Evolutionary conservation across 805 yeast genomes (phyloP), one percentile per base, ranked within the genome.

Genomic region (Cyberlindnera galapagoensis): DNA sequence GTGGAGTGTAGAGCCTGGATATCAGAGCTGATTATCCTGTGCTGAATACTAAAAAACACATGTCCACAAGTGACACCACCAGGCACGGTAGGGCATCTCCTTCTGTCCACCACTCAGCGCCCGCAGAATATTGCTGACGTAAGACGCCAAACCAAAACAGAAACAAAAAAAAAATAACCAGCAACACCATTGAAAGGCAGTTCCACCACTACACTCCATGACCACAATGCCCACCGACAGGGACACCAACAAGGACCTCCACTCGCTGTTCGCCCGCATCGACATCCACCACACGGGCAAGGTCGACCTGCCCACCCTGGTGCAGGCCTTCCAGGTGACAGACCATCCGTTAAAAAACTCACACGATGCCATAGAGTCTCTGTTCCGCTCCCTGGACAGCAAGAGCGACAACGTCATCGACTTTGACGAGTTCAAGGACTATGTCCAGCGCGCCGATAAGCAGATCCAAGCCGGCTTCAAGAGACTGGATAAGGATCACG

Each of bases 401-500:
- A 69, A 76, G 38, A 56, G 69, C 10, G 86, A 79, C 42, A 59
- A 66, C 18, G 56, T 63, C 8, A 68, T 81, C 16, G 83, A 77
- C 47, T 77, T 71, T 42, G 67, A 66, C 13, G 85, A 80, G 48
- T 85, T 85, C 54, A 69, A 76, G 44, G 58, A 60, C 18, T 86
- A 83, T 56, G 67, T 82, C 18, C 52, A 62, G 8, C 64, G 65
- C 11, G 85, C 94, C 1, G 95, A 86, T 49, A 59, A 62, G 11
- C 90, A 82, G 50, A 80, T 85, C 35, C 65, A 67, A 21, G 60
- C 58, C 26, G 92, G 94, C 0, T 85, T 86, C 54, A 60, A 64
- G 31, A 71, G 62, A 35, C 68, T 85, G 23, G 95, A 85, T 54
- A 59, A 60, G 24, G 85, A 85, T 47, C 61, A 75, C 30, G 94